Percentiles rank a stretch among this genome's conserved stretches.
These are phyloP conservation scores for Arthrobotrys musiformis DNA, from an alignment of 2,329 filamentous ascomycete genomes.

Conservation along the genomic window DNA sequence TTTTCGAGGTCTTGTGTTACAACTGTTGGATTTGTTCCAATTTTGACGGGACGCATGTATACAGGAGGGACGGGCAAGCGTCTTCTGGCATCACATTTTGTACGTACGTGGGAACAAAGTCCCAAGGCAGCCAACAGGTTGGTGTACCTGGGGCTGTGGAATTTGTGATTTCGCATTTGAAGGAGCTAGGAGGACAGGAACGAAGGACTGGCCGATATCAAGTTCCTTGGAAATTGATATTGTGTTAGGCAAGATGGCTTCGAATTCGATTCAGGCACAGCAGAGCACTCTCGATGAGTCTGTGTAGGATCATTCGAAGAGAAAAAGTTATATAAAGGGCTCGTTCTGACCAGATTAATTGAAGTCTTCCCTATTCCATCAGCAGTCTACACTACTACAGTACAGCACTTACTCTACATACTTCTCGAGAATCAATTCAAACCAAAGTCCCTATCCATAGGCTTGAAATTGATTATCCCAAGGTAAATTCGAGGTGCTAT, in stretches of 20 bases:
- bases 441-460: not conserved
- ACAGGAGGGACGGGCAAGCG: not conserved
- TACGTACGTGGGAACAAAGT: not conserved
- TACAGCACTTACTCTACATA: not conserved
- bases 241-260: constrained; percentile 3
- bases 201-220: not conserved
- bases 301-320: not conserved
- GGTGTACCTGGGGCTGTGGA: not conserved
- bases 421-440: no score
- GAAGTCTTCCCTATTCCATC: not conserved
- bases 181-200: not conserved
- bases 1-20: not conserved
- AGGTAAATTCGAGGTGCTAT: no score
- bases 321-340: not conserved
- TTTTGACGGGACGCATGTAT: not conserved
- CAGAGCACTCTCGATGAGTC: not conserved
- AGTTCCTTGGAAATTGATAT: not conserved
- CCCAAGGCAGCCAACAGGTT: constrained; percentile 6
- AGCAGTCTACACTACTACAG: not conserved
- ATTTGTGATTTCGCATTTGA: not conserved
- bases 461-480: no score
- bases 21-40: constrained; percentile 1
- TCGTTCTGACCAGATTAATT: not conserved
- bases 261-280: constrained; percentile 18
- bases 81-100: not conserved